phyloP scores from a whole-genome alignment of 257 asterid genomes.

The Solanum chiquidenum region DNA sequence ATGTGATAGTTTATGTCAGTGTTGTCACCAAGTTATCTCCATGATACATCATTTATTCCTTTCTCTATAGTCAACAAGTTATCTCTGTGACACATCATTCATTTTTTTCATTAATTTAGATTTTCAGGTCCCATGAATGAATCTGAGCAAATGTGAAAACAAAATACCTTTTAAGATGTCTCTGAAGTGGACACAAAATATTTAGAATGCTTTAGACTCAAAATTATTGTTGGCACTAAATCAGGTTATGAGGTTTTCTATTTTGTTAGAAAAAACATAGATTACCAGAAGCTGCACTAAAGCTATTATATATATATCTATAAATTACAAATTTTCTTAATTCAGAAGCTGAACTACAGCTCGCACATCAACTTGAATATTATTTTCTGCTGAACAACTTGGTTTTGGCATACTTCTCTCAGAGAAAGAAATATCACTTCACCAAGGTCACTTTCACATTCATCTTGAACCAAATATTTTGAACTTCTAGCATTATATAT shows the following conservation, averaged over 20 bases:
- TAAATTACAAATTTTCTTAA: too few species aligned
- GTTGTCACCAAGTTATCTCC: background rate
- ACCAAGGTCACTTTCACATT: background rate
- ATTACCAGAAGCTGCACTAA: background rate
- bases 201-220: background rate
- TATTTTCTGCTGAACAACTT: background rate
- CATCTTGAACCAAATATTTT: background rate
- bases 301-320: background rate
- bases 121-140: background rate
- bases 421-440: background rate
- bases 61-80: background rate
- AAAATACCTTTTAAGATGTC: background rate
- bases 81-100: background rate
- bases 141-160: background rate
- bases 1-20: background rate
- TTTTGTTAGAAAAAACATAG: background rate
- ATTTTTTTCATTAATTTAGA: background rate
- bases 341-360: too few species aligned
- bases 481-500: background rate
- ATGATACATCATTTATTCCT: background rate
- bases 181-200: background rate
- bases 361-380: too few species aligned
- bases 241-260: background rate
- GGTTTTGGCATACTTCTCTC: background rate
- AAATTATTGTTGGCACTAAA: background rate